These are phyloP conservation scores for Dichomitus squalens DNA, from an alignment of 1,284 basidiomycete genomes.

Conservation along the genomic window DNA sequence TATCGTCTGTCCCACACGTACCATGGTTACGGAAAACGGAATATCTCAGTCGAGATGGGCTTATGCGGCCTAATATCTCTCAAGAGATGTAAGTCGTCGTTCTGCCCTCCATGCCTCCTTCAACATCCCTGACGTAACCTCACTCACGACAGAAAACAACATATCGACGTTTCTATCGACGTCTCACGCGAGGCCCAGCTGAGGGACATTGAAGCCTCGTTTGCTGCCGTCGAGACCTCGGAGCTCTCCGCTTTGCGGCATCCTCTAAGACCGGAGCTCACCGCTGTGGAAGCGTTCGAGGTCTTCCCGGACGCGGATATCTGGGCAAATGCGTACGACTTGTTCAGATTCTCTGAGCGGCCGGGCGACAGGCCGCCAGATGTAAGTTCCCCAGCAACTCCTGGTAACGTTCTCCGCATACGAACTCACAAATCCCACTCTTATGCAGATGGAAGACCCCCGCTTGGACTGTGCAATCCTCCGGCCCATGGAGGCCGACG, in stretches of 20 bases:
- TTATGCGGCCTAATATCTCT: slow-evolving; percentile 44
- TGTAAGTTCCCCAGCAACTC: slow-evolving; percentile 39
- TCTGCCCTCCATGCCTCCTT: slow-evolving; percentile 10
- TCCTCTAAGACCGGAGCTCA: slow-evolving; percentile 78
- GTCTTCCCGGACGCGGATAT: slow-evolving; percentile 86
- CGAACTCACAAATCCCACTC: slow-evolving; percentile 1
- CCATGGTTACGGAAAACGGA: slow-evolving; percentile 91
- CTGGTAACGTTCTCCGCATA: background rate
- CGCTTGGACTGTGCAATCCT: slow-evolving; percentile 84
- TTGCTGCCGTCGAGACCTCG: slow-evolving; percentile 64
- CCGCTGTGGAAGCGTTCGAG: slow-evolving; percentile 83
- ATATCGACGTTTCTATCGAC: slow-evolving; percentile 59
- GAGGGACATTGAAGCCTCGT: slow-evolving; percentile 82
- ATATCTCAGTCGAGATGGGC: slow-evolving; percentile 74
- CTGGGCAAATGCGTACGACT: slow-evolving; percentile 88
- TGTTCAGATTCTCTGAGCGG: slow-evolving; percentile 87
- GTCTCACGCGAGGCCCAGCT: slow-evolving; percentile 82
- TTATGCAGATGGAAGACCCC: slow-evolving; percentile 64
- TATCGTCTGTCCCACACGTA: slow-evolving; percentile 51
- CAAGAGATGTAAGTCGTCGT: slow-evolving; percentile 57
- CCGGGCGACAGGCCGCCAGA: slow-evolving; percentile 77
- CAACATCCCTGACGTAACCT: background rate
- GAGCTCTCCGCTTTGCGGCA: slow-evolving; percentile 66
- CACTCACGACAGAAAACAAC: slow-evolving; percentile 44
- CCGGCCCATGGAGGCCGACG: slow-evolving; percentile 83